Evolutionary conservation across 2,329 filamentous ascomycete genomes (phyloP), one percentile per base, ranked within the genome.

Genomic region (Pseudogymnoascus sp.): DNA sequence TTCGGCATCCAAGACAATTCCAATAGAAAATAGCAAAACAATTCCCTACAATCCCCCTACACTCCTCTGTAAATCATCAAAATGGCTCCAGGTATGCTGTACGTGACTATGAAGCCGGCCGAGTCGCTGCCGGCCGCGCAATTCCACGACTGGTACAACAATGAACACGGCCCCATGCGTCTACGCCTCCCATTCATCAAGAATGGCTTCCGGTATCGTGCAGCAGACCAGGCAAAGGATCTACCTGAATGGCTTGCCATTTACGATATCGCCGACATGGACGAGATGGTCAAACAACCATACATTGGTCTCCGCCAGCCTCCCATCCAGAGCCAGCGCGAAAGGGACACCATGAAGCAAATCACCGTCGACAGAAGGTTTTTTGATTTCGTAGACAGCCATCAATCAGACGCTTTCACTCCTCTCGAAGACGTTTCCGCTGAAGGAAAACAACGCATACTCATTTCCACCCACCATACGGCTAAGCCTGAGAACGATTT

Each of bases 101-200:
- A 87, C 73, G 91, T 96, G 67, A 92, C 89, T 14, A 95, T 95
- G 87, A 86, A 92, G 75, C 90, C 90, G 68, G 81, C 83, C 72
- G 78, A 83, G 62, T 81, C 81, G 78, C 86, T 72, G 18, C 59
- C 69, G 61, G 74, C 81, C 57, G 79, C 83, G 64, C 85, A 89
- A 69, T 95, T 96, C 75, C 88, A 95, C 74, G 90, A 95, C 72
- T 93, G 90, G 89, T 96, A 96, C 78, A 92, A 95, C 77, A 94
- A 92, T 74, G 91, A 96, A 77, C 91, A 96, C 76, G 91, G 91
- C 60, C 91, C 91, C 16, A 84, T 86, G 14, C 87, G 91, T 57
- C 82, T 95, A 6, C 87, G 90, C 57, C 77, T 95, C 12, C 84
- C 89, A 3, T 86, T 88, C 68, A 86, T 92, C 71, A 72, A 76